Conservation (phyloP, 2,329 filamentous ascomycete genomes). For the Penicillium sp. region DNA sequence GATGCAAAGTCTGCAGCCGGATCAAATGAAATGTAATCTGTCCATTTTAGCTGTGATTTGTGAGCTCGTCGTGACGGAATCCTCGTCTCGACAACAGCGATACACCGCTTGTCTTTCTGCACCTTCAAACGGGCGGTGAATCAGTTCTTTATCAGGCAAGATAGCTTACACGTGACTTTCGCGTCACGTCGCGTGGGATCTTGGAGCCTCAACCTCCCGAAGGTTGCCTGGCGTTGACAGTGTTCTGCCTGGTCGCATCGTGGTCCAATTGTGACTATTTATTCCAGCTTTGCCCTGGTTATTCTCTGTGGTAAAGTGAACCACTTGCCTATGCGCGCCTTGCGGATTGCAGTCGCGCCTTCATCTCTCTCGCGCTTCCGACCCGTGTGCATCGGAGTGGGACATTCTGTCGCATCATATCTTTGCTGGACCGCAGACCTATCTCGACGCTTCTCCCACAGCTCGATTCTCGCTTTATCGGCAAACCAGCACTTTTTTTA, state of each 20-base stretch:
- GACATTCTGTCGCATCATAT: neutral
- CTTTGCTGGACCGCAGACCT: neutral
- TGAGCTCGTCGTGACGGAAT: neutral
- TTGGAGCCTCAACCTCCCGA: neutral
- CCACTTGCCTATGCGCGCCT: conserved; percentile 16
- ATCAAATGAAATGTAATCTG: neutral
- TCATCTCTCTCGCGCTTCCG: conserved; percentile 16
- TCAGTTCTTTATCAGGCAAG: conserved; percentile 2
- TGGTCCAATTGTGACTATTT: neutral
- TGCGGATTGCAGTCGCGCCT: conserved; percentile 14
- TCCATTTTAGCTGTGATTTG: neutral
- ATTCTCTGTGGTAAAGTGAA: neutral
- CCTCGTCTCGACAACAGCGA: neutral
- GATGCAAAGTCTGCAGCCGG: neutral
- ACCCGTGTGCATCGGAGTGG: conserved; percentile 2
- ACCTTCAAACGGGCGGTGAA: conserved; percentile 22
- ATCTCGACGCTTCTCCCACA: neutral
- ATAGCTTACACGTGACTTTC: conserved; percentile 19
- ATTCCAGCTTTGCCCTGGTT: neutral
- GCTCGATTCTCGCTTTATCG: neutral
- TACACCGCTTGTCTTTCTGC: conserved; percentile 29
- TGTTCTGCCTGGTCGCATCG: conserved; percentile 7
- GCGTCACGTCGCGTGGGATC: conserved; percentile 21
- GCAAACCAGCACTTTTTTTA: neutral
- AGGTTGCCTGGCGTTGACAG: neutral